These are phyloP conservation scores for Russula abietina DNA, from an alignment of 768 basidiomycete species.

Conservation along the genomic window DNA sequence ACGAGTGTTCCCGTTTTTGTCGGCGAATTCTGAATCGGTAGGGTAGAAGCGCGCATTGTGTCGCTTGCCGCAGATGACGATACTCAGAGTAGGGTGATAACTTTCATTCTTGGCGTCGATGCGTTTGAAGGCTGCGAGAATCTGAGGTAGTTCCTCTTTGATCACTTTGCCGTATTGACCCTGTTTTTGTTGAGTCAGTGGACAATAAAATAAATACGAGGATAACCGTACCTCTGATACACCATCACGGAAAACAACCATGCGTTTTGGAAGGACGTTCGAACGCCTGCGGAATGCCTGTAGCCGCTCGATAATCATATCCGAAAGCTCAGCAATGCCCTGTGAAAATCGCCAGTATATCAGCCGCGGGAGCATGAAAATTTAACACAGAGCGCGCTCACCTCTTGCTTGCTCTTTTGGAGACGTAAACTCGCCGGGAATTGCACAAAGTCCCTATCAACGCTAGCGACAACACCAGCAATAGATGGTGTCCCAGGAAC, in stretches of 20 bases:
- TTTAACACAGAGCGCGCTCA: slow-evolving; percentile 4
- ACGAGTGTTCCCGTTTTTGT: slow-evolving; percentile 66
- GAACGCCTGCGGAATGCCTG: slow-evolving; percentile 45
- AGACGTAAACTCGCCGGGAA: slow-evolving; percentile 70
- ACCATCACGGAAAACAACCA: slow-evolving; percentile 74
- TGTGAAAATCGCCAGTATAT: slow-evolving; percentile 29
- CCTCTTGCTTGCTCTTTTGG: slow-evolving; percentile 50
- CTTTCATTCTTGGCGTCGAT: slow-evolving; percentile 39
- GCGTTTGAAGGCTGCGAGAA: slow-evolving; percentile 54
- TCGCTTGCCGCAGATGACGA: slow-evolving; percentile 74
- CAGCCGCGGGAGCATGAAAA: neutral
- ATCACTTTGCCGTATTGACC: slow-evolving; percentile 68
- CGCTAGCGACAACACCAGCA: slow-evolving; percentile 75
- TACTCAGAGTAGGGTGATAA: slow-evolving; percentile 61
- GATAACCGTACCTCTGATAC: slow-evolving; percentile 61
- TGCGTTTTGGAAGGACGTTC: slow-evolving; percentile 53
- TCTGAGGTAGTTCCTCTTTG: slow-evolving; percentile 53
- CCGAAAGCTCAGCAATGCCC: slow-evolving; percentile 64
- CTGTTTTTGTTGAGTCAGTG: slow-evolving; percentile 32
- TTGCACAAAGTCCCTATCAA: slow-evolving; percentile 63
- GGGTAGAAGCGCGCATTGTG: slow-evolving; percentile 63
- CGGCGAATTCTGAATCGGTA: slow-evolving; percentile 42
- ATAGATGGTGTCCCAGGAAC: slow-evolving; percentile 72
- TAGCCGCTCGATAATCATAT: slow-evolving; percentile 70
- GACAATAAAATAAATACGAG: too few relatives aligned